phyloP scores from a whole-genome alignment of 371 early-diverging fungal species.

The Catenaria anguillulae region DNA sequence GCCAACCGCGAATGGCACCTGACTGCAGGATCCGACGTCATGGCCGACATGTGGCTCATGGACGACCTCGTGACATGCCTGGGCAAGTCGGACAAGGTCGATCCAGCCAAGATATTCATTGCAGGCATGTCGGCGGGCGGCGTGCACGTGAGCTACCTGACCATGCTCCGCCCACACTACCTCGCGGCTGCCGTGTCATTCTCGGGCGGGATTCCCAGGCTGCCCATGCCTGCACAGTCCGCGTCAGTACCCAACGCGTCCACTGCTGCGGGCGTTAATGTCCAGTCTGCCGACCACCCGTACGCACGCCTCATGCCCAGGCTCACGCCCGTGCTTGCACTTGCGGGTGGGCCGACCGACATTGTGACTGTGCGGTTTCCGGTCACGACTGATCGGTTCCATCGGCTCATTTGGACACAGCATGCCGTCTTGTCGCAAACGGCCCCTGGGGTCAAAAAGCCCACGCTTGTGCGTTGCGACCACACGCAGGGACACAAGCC shows the following conservation, averaged over 20 bases:
- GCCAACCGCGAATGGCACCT: background rate
- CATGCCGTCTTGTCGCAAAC: too few species aligned
- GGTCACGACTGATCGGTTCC: too few species aligned
- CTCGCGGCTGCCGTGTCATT: background rate
- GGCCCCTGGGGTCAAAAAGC: too few species aligned
- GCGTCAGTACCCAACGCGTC: background rate
- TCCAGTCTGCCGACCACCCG: too few species aligned
- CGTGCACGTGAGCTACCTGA: background rate
- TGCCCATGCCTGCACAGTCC: background rate
- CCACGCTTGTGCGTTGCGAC: too few species aligned
- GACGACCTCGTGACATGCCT: conserved; percentile 2
- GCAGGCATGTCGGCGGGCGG: conserved; percentile 4
- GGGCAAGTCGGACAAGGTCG: background rate
- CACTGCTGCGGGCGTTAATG: too few species aligned
- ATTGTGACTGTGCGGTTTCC: too few species aligned
- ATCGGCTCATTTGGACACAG: too few species aligned
- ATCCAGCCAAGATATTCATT: background rate
- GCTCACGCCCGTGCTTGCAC: too few species aligned
- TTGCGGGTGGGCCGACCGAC: too few species aligned
- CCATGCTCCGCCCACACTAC: conserved; percentile 6
- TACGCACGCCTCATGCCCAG: too few species aligned
- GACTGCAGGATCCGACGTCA: background rate
- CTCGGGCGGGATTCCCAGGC: background rate
- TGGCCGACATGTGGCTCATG: background rate
- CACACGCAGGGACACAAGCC: too few species aligned